phyloP scores from a whole-genome alignment of 495 filamentous ascomycete genomes.

The Penicillium longicatenatum region DNA sequence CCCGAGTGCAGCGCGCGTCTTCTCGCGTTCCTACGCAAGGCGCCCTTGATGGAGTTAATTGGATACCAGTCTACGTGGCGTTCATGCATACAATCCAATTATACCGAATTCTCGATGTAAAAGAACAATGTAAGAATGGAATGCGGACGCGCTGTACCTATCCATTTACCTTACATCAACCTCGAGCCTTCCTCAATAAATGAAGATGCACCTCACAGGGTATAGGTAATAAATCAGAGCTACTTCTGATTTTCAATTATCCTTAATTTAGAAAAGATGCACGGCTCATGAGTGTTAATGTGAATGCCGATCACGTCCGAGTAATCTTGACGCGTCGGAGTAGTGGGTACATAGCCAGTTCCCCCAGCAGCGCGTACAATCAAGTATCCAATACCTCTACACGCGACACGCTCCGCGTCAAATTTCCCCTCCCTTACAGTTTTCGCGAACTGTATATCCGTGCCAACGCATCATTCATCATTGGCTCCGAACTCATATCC shows the following conservation, averaged over 20 bases:
- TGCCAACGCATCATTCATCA: constrained; percentile 13
- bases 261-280: not conserved
- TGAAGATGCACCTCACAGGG: no score
- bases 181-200: not conserved
- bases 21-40: constrained; percentile 28
- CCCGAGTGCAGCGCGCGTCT: constrained; percentile 11
- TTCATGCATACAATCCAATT: constrained; percentile 26
- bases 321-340: not conserved
- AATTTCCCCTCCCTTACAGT: constrained; percentile 1
- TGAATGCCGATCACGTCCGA: no score
- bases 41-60: constrained; percentile 13
- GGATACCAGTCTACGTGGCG: constrained; percentile 24
- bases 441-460: not conserved
- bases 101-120: constrained; percentile 3
- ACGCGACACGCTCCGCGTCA: constrained; percentile 9
- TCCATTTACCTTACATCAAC: not conserved
- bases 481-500: constrained; percentile 2
- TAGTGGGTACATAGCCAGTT: not conserved
- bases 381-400: constrained; percentile 14
- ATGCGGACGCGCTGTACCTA: constrained; percentile 1
- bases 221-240: no score
- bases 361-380: not conserved
- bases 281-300: no score
- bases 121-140: constrained; percentile 5
- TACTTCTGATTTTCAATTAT: not conserved